Evolutionary conservation across 495 filamentous ascomycete species (phyloP).

Genomic region (Tricharina praecox): DNA sequence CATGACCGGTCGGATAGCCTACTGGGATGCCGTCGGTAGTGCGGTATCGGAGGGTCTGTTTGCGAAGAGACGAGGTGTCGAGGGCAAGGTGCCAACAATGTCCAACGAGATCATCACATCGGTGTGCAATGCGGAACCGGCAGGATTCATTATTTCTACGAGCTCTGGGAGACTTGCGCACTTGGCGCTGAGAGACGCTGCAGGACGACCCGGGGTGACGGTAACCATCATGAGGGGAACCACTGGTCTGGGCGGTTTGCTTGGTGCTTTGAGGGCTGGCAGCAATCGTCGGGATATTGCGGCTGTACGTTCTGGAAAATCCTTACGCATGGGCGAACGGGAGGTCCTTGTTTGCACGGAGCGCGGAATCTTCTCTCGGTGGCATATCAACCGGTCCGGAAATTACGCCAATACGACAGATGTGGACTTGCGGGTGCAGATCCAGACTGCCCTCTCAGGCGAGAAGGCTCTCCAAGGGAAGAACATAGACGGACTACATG

Average conservation of each 20-base stretch:
- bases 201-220: slow-evolving; percentile 64
- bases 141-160: slow-evolving; percentile 67
- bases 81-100: slow-evolving; percentile 38
- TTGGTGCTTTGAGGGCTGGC: slow-evolving; percentile 48
- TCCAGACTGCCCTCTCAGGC: slow-evolving; percentile 25
- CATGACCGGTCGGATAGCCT: slow-evolving; percentile 63
- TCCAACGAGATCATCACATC: slow-evolving; percentile 62
- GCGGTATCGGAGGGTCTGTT: slow-evolving; percentile 25
- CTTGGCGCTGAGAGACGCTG: slow-evolving; percentile 62
- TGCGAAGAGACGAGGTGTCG: slow-evolving; percentile 36
- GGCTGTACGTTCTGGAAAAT: slow-evolving; percentile 51
- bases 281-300: slow-evolving; percentile 55
- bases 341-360: slow-evolving; percentile 62
- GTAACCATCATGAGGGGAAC: slow-evolving; percentile 51
- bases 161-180: slow-evolving; percentile 75
- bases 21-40: slow-evolving; percentile 69
- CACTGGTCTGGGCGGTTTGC: slow-evolving; percentile 62
- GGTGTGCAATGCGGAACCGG: slow-evolving; percentile 65
- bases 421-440: slow-evolving; percentile 27
- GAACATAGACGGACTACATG: slow-evolving; percentile 1
- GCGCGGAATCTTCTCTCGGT: slow-evolving; percentile 57
- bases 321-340: slow-evolving; percentile 61
- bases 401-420: slow-evolving; percentile 31
- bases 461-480: slow-evolving; percentile 19
- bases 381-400: slow-evolving; percentile 75